Evolutionary conservation across 768 basidiomycete species (phyloP).

Genomic region (Phaffia australis): DNA sequence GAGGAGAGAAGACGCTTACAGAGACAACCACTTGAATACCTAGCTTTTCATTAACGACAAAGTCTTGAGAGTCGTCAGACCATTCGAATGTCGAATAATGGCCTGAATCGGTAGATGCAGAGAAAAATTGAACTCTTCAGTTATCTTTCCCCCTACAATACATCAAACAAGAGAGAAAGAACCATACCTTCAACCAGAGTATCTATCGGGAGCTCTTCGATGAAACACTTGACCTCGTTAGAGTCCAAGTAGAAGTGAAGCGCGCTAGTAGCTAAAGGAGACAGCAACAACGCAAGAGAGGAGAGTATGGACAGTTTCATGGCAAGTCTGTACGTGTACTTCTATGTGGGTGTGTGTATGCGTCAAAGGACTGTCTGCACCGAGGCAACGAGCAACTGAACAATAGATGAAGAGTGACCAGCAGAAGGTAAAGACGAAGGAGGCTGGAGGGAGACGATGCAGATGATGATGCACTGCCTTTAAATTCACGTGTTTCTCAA

Average conservation of each 20-base stretch:
- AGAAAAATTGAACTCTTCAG: neutral
- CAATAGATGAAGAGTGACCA: too few relatives aligned
- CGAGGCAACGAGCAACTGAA: too few relatives aligned
- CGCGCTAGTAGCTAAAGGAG: constrained; percentile 40
- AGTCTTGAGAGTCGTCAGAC: constrained; percentile 59
- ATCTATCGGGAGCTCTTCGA: constrained; percentile 88
- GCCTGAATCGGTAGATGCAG: constrained; percentile 44
- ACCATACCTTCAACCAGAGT: constrained; percentile 82
- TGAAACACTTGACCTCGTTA: constrained; percentile 84
- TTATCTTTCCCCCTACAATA: too few relatives aligned
- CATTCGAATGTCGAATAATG: constrained; percentile 90
- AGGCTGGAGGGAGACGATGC: too few relatives aligned
- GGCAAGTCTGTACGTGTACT: too few relatives aligned
- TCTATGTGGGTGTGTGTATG: too few relatives aligned
- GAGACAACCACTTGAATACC: constrained; percentile 86
- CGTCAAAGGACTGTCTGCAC: too few relatives aligned
- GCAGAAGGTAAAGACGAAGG: too few relatives aligned
- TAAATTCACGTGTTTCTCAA: too few relatives aligned
- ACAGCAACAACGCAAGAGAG: constrained; percentile 5
- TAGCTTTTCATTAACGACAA: constrained; percentile 59
- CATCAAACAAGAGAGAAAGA: neutral
- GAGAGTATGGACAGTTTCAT: neutral
- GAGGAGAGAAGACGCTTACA: constrained; percentile 44
- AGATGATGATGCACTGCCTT: too few relatives aligned
- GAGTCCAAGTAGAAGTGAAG: constrained; percentile 96